Conservation (phyloP, 441 rosid genomes). For the Pelargonium myrrhifolium region DNA sequence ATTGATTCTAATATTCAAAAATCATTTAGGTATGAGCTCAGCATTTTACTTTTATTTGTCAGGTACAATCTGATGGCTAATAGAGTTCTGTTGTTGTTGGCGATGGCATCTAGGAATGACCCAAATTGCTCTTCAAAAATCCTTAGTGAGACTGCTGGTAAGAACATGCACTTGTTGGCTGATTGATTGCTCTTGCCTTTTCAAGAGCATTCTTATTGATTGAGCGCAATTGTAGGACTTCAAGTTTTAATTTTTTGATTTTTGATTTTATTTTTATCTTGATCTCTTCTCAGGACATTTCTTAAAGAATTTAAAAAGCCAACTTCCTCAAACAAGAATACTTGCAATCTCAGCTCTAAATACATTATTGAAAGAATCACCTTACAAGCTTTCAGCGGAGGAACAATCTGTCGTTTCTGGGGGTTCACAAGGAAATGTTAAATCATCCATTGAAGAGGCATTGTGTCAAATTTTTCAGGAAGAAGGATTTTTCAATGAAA, state of each 20-base stretch:
- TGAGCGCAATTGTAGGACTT: slow-evolving; percentile 6
- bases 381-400: slow-evolving; percentile 65
- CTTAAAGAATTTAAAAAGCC: slow-evolving; percentile 89
- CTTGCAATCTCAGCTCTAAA: slow-evolving; percentile 98
- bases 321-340: slow-evolving; percentile 98
- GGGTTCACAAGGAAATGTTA: slow-evolving; percentile 37
- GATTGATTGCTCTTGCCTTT: slow-evolving; percentile 14
- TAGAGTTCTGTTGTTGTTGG: slow-evolving; percentile 88
- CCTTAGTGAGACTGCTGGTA: slow-evolving; percentile 86
- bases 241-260: neutral
- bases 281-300: slow-evolving; percentile 73
- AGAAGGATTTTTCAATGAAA: slow-evolving; percentile 88
- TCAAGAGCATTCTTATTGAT: slow-evolving; percentile 15
- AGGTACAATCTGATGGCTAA: slow-evolving; percentile 99
- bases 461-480: slow-evolving; percentile 75
- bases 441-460: slow-evolving; percentile 79
- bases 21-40: slow-evolving; percentile 1
- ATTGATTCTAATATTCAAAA: neutral
- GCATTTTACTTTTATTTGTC: slow-evolving; percentile 23
- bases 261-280: slow-evolving; percentile 17
- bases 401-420: slow-evolving; percentile 28
- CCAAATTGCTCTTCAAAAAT: slow-evolving; percentile 66
- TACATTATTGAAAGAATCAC: slow-evolving; percentile 88
- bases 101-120: slow-evolving; percentile 78
- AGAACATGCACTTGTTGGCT: slow-evolving; percentile 29